Conservation (phyloP, 345 rosid genomes). For the Excoecaria agallocha region DNA sequence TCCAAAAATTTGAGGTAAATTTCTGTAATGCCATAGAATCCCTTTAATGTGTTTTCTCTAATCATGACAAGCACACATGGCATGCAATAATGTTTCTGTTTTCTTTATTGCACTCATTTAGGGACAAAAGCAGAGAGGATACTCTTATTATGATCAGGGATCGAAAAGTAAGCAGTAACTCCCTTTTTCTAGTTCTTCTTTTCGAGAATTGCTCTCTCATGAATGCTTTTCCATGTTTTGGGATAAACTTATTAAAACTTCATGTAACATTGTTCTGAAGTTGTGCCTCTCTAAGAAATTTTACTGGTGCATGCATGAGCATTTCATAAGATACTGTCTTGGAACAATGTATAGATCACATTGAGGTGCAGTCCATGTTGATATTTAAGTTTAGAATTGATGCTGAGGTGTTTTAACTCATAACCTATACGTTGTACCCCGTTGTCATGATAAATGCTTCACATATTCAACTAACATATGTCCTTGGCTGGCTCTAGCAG, state of each 20-base stretch:
- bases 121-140: constrained; percentile 51
- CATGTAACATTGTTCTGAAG: background rate
- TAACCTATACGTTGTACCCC: background rate
- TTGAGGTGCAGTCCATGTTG: background rate
- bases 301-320: constrained; percentile 3
- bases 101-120: constrained; percentile 18
- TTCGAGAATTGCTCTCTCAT: background rate
- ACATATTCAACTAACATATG: background rate
- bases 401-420: background rate
- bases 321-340: background rate
- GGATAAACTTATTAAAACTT: background rate
- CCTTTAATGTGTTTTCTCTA: background rate
- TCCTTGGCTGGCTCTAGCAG: background rate
- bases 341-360: background rate
- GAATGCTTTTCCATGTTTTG: background rate
- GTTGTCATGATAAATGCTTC: background rate
- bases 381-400: background rate
- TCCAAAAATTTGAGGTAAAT: constrained; percentile 53
- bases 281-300: background rate
- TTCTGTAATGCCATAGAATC: background rate
- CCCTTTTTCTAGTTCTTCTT: background rate
- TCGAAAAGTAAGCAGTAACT: constrained; percentile 53
- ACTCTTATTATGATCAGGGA: constrained; percentile 47
- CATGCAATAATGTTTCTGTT: background rate
- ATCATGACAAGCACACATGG: background rate